Evolutionary conservation across 31 red algal species (phyloP), one percentile per base, ranked within the genome.

Genomic region (Porphyra umbilicalis): DNA sequence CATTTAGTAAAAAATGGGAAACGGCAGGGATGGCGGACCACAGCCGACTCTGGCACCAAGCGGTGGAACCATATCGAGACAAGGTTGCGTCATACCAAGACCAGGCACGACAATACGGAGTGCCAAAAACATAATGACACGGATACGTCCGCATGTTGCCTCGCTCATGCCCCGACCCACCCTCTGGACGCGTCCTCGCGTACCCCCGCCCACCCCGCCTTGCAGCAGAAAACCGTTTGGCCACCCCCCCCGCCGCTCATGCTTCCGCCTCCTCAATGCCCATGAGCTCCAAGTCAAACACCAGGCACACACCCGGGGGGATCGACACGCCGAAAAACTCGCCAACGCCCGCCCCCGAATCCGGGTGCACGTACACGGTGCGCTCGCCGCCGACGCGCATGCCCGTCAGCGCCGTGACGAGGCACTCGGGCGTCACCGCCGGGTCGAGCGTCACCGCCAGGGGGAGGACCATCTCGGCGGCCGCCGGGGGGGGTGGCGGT

Each of bases 271-370:
- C 79, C 34, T 80, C 35, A 10, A 30, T 38, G 39, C 83, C 57
- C 38, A 90, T 84, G 18, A 90, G 32, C 78, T 90, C 88, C 18
- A 90, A 38, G 40, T 90, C 88, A 75, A 90, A 90, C 6, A 86
- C 81, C 14, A 90, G 76, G 37, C 88, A 75, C 40, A 84, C 88
- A 38, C 87, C 87, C 35, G 75, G 39, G 34, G 88, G 88, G 77
- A 90, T 79, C 36, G 87, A 40, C 30, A 88, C 83, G 32, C 88
- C 88, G 39, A 90, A 90, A 34, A 90, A 81, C 14, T 88, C 88
- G 36, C 30, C 76, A 76, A 90, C 87, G 35, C 79, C 83, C 30
- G 71, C 78, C 6, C 78, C 39, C 32, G 83, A 35, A 11, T 81
- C 79, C 3, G 88, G 88, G 79, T 90, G 88, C 35, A 90, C 83